These are phyloP conservation scores for Ophiocordyceps camponoti-leonardi DNA, from an alignment of 2,329 filamentous ascomycete genomes.

Conservation along the genomic window DNA sequence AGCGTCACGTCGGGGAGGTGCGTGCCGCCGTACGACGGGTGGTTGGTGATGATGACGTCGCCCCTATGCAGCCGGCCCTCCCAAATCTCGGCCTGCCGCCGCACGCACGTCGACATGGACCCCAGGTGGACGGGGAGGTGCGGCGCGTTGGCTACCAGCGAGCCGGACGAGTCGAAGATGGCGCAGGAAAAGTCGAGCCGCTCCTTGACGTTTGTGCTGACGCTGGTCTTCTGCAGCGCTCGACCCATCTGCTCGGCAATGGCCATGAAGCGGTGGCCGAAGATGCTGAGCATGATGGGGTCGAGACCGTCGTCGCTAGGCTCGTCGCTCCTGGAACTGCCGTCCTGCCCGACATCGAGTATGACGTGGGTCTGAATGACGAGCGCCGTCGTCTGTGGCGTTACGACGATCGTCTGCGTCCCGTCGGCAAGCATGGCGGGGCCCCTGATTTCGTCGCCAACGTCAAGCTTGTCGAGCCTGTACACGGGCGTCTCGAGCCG, in stretches of 20 bases:
- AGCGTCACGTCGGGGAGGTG: constrained; percentile 22
- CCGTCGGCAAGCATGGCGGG: constrained; percentile 44
- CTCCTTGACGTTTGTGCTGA: constrained; percentile 68
- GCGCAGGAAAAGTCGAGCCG: constrained; percentile 69
- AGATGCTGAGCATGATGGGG: constrained; percentile 59
- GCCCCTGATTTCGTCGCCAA: constrained; percentile 8
- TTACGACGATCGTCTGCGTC: constrained; percentile 59
- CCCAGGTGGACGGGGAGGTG: constrained; percentile 63
- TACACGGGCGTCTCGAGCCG: constrained; percentile 11
- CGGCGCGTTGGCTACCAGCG: constrained; percentile 57
- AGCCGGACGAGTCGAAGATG: constrained; percentile 57
- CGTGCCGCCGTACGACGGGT: constrained; percentile 16
- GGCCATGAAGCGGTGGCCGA: constrained; percentile 68
- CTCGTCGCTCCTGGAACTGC: constrained; percentile 33
- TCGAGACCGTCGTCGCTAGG: not conserved
- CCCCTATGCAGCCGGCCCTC: constrained; percentile 19
- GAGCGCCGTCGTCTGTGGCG: constrained; percentile 17
- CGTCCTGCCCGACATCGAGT: constrained; percentile 27
- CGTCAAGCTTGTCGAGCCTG: constrained; percentile 7
- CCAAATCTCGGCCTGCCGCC: constrained; percentile 54
- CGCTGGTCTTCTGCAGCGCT: constrained; percentile 61
- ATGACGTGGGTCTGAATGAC: constrained; percentile 19
- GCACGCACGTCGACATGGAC: constrained; percentile 64
- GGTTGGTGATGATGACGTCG: constrained; percentile 19
- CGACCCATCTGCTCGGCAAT: constrained; percentile 75